These are phyloP conservation scores for Cornus kousa DNA, from an alignment of 148 eudicot genomes.

Conservation along the genomic window DNA sequence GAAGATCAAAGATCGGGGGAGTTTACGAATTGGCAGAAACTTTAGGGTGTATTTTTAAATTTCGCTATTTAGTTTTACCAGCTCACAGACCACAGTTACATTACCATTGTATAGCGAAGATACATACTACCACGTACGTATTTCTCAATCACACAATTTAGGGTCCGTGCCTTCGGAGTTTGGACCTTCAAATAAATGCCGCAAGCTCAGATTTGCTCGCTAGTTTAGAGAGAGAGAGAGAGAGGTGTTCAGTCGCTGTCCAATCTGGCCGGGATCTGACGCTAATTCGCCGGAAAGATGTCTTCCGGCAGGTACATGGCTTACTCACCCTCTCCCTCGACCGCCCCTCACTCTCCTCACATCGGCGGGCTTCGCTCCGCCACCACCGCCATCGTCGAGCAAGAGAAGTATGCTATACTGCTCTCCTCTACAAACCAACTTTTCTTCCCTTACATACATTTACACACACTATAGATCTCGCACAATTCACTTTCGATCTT, in stretches of 20 bases:
- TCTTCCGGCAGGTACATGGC: slow-evolving; percentile 83
- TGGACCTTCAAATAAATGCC: neutral
- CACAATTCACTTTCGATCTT: slow-evolving; percentile 17
- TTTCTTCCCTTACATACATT: neutral
- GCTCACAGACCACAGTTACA: too few species aligned
- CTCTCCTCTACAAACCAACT: neutral
- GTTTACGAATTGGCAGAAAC: too few species aligned
- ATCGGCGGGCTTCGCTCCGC: slow-evolving; percentile 67
- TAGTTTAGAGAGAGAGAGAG: neutral
- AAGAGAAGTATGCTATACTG: slow-evolving; percentile 55
- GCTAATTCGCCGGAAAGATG: slow-evolving; percentile 34
- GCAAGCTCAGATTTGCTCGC: neutral
- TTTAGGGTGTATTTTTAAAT: too few species aligned
- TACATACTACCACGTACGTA: too few species aligned
- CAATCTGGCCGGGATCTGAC: neutral
- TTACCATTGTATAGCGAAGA: too few species aligned
- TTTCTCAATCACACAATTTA: neutral
- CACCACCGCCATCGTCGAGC: slow-evolving; percentile 55
- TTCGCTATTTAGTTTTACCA: too few species aligned
- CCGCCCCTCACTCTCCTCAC: slow-evolving; percentile 93
- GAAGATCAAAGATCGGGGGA: too few species aligned
- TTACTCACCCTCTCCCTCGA: slow-evolving; percentile 81
- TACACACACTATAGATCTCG: slow-evolving; percentile 17
- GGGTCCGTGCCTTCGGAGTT: neutral
- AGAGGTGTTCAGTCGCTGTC: neutral